Evolutionary conservation across 768 basidiomycete genomes (phyloP).

Genomic region (Tylopilus plumbeoviolaceoides): DNA sequence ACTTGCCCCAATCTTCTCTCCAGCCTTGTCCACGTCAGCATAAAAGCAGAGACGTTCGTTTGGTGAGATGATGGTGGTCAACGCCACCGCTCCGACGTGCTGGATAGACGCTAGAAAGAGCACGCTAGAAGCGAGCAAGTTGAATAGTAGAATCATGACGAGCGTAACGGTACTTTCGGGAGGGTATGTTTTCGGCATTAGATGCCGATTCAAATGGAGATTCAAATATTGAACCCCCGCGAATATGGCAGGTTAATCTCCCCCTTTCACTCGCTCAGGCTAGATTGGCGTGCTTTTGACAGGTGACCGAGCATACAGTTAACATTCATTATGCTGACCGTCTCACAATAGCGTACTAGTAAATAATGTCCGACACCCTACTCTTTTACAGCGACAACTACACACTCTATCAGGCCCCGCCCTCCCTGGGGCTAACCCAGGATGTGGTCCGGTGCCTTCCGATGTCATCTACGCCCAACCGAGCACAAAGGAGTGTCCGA

Average conservation of each 20-base stretch:
- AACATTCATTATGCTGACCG: neutral
- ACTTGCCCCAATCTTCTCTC: conserved; percentile 86
- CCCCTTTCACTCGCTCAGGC: neutral
- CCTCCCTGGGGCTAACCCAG: neutral
- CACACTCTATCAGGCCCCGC: conserved; percentile 6
- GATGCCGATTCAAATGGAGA: conserved; percentile 20
- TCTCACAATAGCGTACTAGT: neutral
- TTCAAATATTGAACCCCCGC: conserved; percentile 12
- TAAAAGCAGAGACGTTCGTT: conserved; percentile 91
- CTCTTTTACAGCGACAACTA: conserved; percentile 4
- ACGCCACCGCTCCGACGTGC: conserved; percentile 51
- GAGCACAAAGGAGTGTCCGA: neutral
- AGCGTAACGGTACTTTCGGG: neutral
- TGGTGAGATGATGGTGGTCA: conserved; percentile 74
- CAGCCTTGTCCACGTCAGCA: conserved; percentile 92
- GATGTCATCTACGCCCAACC: conserved; percentile 14
- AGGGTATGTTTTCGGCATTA: conserved; percentile 17
- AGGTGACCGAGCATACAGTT: conserved; percentile 11
- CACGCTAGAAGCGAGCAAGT: conserved; percentile 17
- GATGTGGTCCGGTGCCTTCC: conserved; percentile 2
- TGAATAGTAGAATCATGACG: conserved; percentile 20
- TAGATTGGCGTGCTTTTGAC: conserved; percentile 9
- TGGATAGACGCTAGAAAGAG: conserved; percentile 32
- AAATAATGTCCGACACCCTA: conserved; percentile 1
- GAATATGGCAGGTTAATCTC: neutral